Evolutionary conservation across 192 early-diverging fungal species (phyloP).

Genomic region (Entomortierella parvispora): DNA sequence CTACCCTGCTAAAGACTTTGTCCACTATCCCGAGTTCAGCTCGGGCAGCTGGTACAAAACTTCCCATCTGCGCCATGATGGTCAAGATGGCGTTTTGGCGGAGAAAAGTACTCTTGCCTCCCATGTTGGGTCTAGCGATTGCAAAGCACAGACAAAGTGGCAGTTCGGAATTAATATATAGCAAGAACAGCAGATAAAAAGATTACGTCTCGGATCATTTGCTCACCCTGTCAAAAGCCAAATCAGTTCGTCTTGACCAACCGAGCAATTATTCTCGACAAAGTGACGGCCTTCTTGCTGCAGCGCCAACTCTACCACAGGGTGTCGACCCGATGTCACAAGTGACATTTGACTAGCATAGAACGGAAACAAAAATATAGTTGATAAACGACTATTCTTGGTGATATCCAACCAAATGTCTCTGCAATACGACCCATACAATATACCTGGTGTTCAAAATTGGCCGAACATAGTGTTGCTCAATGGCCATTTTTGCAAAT

Average conservation of each 20-base stretch:
- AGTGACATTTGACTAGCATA: constrained; percentile 14
- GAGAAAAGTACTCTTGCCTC: constrained; percentile 63
- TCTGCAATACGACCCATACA: too few relatives aligned
- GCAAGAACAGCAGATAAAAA: background rate
- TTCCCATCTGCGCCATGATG: constrained; percentile 63
- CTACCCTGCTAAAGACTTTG: constrained; percentile 61
- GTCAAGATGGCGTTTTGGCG: constrained; percentile 64
- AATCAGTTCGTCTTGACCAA: constrained; percentile 53
- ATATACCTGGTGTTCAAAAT: constrained; percentile 50
- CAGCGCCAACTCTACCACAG: constrained; percentile 67
- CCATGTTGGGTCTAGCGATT: constrained; percentile 60
- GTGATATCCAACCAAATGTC: too few relatives aligned
- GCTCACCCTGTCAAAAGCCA: constrained; percentile 56
- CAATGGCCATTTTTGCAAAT: constrained; percentile 64
- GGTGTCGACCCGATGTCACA: constrained; percentile 65
- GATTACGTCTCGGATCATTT: too few relatives aligned
- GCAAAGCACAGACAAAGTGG: background rate
- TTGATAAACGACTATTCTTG: background rate
- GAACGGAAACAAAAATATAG: background rate
- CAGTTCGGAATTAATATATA: background rate
- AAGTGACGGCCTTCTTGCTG: constrained; percentile 59
- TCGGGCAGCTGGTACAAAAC: constrained; percentile 58
- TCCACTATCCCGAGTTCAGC: constrained; percentile 60
- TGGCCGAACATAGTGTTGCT: constrained; percentile 68
- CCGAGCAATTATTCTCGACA: constrained; percentile 64